phyloP scores from a whole-genome alignment of 1,284 basidiomycete genomes.

The Ceratorhiza oryzae-sativae region DNA sequence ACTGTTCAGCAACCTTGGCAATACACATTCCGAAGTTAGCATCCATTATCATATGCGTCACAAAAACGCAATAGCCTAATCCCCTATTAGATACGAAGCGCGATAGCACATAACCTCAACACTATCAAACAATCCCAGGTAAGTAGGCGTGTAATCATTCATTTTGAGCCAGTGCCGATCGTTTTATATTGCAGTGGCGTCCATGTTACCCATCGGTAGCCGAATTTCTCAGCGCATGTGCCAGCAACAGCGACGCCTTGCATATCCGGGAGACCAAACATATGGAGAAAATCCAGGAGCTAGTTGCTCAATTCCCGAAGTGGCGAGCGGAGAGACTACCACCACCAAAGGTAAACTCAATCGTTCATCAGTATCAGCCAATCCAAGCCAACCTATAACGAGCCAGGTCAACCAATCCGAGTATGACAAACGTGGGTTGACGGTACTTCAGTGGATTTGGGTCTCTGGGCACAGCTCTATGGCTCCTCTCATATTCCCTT shows the following conservation, averaged over 20 bases:
- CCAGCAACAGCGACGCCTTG: slow-evolving; percentile 69
- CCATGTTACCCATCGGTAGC: slow-evolving; percentile 75
- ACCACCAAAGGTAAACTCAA: slow-evolving; percentile 86
- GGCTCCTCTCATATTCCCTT: slow-evolving; percentile 74
- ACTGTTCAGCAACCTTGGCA: slow-evolving; percentile 78
- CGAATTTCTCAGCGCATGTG: slow-evolving; percentile 71
- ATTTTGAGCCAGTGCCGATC: slow-evolving; percentile 48
- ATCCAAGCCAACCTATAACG: not conserved
- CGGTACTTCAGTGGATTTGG: slow-evolving; percentile 82
- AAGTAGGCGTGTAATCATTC: slow-evolving; percentile 45
- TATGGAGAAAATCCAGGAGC: slow-evolving; percentile 61
- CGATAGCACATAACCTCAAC: slow-evolving; percentile 74
- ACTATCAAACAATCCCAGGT: slow-evolving; percentile 50
- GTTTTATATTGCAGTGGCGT: slow-evolving; percentile 66
- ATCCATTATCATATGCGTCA: slow-evolving; percentile 1
- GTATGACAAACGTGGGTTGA: slow-evolving; percentile 41
- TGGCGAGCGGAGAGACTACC: slow-evolving; percentile 81
- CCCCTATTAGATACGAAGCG: slow-evolving; percentile 65
- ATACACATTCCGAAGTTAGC: slow-evolving; percentile 81
- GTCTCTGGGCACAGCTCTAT: slow-evolving; percentile 70
- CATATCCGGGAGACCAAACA: slow-evolving; percentile 63
- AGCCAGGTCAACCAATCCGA: slow-evolving; percentile 2
- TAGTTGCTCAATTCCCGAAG: slow-evolving; percentile 64
- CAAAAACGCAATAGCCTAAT: slow-evolving; percentile 28
- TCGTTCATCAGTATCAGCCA: slow-evolving; percentile 64